Evolutionary conservation across 1,284 basidiomycete genomes (phyloP).

Genomic region (Cryptococcus amylolentus): DNA sequence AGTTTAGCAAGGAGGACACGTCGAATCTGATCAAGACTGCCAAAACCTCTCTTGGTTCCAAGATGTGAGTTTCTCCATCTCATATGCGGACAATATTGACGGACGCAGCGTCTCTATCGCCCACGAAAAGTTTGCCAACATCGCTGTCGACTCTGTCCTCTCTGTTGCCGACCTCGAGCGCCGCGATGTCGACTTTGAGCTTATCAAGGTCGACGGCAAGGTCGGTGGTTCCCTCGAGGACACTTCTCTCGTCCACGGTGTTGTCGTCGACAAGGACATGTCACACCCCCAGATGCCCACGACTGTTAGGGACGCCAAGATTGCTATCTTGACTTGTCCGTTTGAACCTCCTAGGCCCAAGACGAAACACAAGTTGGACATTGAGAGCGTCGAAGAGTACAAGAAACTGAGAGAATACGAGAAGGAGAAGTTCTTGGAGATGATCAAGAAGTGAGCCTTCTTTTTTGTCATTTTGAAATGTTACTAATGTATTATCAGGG

Average conservation of each 20-base stretch:
- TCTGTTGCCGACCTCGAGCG: conserved; percentile 92
- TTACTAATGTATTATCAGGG: conserved; percentile 50
- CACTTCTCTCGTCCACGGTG: conserved; percentile 74
- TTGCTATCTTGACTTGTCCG: conserved; percentile 97
- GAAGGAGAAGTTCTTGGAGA: conserved; percentile 90
- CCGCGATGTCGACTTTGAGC: conserved; percentile 93
- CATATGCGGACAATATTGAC: background rate
- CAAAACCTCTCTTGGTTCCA: conserved; percentile 93
- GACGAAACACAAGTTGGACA: conserved; percentile 99
- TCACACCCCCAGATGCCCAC: conserved; percentile 98
- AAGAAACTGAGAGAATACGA: conserved; percentile 93
- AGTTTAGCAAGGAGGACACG: conserved; percentile 77
- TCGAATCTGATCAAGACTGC: conserved; percentile 88
- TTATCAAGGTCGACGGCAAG: conserved; percentile 99
- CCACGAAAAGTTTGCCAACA: conserved; percentile 89
- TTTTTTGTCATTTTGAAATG: background rate
- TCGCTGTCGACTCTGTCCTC: conserved; percentile 94
- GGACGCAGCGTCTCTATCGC: conserved; percentile 85
- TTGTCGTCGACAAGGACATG: conserved; percentile 99
- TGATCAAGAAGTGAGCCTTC: conserved; percentile 68
- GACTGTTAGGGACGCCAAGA: conserved; percentile 77
- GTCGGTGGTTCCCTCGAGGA: conserved; percentile 95
- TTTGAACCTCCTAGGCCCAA: conserved; percentile 98
- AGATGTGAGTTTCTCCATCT: conserved; percentile 66
- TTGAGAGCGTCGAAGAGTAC: conserved; percentile 96